Evolutionary conservation across 768 basidiomycete species (phyloP).

Genomic region (Symmetrospora coprosmae): DNA sequence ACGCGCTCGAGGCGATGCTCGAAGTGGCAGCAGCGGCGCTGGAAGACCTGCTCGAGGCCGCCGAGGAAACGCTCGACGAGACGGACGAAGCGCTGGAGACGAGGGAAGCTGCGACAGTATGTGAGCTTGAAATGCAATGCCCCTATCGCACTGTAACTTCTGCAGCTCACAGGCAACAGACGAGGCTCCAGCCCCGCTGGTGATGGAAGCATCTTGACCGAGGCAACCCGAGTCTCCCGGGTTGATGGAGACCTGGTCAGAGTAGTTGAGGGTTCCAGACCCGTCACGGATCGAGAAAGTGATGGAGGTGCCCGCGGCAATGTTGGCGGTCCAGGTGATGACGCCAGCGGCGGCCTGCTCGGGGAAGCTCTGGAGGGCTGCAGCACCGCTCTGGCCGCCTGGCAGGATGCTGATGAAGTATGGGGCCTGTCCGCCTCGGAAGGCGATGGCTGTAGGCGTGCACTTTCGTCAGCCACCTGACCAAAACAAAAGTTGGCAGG

Average conservation of each 20-base stretch:
- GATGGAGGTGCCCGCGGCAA: slow-evolving; percentile 29
- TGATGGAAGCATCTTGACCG: too few species aligned
- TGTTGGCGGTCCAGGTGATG: slow-evolving; percentile 29
- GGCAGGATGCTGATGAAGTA: slow-evolving; percentile 22
- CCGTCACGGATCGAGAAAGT: slow-evolving; percentile 18
- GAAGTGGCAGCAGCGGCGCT: too few species aligned
- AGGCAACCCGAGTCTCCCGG: too few species aligned
- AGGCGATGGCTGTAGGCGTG: slow-evolving; percentile 7
- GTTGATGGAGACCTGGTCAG: slow-evolving; percentile 8
- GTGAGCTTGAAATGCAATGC: too few species aligned
- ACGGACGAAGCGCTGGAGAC: too few species aligned
- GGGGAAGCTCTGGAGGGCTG: slow-evolving; percentile 19
- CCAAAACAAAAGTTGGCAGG: too few species aligned
- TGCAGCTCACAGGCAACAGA: too few species aligned
- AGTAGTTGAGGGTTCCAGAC: slow-evolving; percentile 8
- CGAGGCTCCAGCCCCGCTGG: too few species aligned
- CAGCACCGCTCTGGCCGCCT: slow-evolving; percentile 21
- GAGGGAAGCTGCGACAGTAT: too few species aligned
- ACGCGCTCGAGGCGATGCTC: background rate
- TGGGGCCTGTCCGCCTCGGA: slow-evolving; percentile 2
- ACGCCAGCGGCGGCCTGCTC: slow-evolving; percentile 18
- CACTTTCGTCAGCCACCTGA: too few species aligned
- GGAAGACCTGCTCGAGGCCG: too few species aligned
- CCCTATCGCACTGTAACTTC: slow-evolving; percentile 5
- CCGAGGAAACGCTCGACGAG: too few species aligned